Evolutionary conservation across 805 yeast genomes (phyloP), one percentile per base, ranked within the genome.

Genomic region (Lipomyces yamanashiensis): DNA sequence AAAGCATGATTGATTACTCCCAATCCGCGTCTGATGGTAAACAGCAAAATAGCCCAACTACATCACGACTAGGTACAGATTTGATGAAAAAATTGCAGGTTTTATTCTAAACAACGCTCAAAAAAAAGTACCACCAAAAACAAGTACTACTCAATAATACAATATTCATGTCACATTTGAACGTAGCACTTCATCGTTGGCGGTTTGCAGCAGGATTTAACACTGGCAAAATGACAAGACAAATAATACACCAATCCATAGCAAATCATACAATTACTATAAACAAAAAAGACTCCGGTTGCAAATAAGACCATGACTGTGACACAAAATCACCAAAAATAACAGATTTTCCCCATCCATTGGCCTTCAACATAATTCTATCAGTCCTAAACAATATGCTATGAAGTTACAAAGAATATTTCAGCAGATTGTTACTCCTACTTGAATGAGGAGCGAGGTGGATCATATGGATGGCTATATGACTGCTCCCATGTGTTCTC

Each of bases 381-480:
- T 56, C 37, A 23, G 41, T 57, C 44, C n/a, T 17, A 37, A 36
- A 40, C 19, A 23, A 28, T 37, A 28, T 41, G 36, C 54, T 15
- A 47, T 21, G 51, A 43, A 44, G 33, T 3, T n/a, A 23, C 17
- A 13, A n/a, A 17, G 39, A 12, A 2, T 10, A 39, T 15, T 8
- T 6, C 13, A 4, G 21, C 17, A 10, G 1, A 21, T 33, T 7
- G 12, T 9, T 33, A 7, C 28, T 15, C 17, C 23, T 36, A 55
- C 15, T 45, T 45, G 49, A 44, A 17, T 43, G 59, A 55, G 13
- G 52, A 23, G 19, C 47, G 50, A 4, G 61, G 61, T 8, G 62
- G 61, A 36, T 62, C 65, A 34, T 62, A 62, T 12, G 54, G 54
- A 13, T 54, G 57, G 1, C 54, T 55, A 41, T 55, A 55, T 1